Base-by-base conservation (phyloP, 129 eudicot species). In the Solidago caesia region DNA sequence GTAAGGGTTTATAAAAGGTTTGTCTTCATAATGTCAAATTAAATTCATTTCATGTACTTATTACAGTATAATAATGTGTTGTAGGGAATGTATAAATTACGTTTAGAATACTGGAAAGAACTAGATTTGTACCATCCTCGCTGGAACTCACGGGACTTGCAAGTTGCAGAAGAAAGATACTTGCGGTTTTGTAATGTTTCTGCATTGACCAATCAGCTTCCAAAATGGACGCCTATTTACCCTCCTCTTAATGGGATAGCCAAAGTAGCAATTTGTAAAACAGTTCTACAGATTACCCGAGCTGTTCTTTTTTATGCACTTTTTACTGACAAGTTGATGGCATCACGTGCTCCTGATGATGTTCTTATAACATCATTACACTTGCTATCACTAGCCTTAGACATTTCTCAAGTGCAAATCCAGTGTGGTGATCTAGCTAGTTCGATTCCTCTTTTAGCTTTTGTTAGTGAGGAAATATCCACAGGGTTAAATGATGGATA, bases 121-220 rank as follows among this genome's bases (percentile, higher is more conserved):
- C 79, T 95, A 47, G 99, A 95, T 75, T 82, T 95, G 61, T 95
- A 95, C 80, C 97, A 95, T 78, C 99, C 97, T 60, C 96, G 99
- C 27, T 91, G 96, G 96, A 91, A 79, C 78, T 84, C 93, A 14
- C 88, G 94, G 81, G 99, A 95, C 59, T 80, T 89, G 49, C 99
- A 95, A 83, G 87, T 88, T 71, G 99, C 97, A 46, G 99, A 95
- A 84, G 99, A 95, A 78, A 84, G 97, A 85, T 91, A 89, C 79
- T 72, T 83, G 73, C 94, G 86, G 25, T 95, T 95, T 66, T 89
- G 99, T 74, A 82, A 88, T 57, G 84, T 82, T 33, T 95, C 99
- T 43, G 97, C 99, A 56, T 68, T 87, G 76, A 84, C 89, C 52
- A 81, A 82, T 81, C 99, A 95, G 79, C 91, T 95, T 25, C 99